Conservation (phyloP, 75 land plant genomes). For the Gnetum montanum region DNA sequence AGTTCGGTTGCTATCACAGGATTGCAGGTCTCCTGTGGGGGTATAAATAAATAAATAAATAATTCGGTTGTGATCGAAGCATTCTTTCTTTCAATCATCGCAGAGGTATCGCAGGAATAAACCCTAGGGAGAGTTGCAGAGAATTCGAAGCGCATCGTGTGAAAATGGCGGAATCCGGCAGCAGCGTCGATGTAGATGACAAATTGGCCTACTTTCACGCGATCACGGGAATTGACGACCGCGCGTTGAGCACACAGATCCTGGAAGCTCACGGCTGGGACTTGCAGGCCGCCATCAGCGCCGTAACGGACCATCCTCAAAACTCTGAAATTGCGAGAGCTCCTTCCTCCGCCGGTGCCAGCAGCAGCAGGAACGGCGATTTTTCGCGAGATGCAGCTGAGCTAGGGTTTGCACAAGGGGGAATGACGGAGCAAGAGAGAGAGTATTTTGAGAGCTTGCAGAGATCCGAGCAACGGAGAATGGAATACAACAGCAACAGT, state of each 20-base stretch:
- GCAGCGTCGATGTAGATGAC: constrained; percentile 36
- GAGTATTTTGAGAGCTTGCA: neutral
- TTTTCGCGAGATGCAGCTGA: neutral
- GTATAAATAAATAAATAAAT: no score
- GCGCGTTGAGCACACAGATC: constrained; percentile 64
- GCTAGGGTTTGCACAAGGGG: constrained; percentile 6
- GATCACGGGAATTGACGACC: constrained; percentile 79
- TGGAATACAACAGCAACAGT: neutral
- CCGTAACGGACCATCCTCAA: constrained; percentile 30
- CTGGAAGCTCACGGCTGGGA: constrained; percentile 84
- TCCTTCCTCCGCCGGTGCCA: neutral
- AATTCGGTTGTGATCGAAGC: no score
- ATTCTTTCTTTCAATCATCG: no score
- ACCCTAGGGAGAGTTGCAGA: no score
- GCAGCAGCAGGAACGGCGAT: neutral
- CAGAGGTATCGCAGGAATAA: no score
- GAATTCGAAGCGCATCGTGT: no score
- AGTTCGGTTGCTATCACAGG: no score
- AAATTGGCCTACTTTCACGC: constrained; percentile 90
- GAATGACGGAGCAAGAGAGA: neutral
- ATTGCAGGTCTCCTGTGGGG: no score
- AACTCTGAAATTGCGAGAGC: neutral
- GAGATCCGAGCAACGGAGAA: neutral
- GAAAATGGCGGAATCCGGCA: constrained; percentile 34
- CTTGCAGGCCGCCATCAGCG: constrained; percentile 68